These are phyloP conservation scores for Aspergillus sp. DNA, from an alignment of 2,329 filamentous ascomycete species.

Conservation along the genomic window DNA sequence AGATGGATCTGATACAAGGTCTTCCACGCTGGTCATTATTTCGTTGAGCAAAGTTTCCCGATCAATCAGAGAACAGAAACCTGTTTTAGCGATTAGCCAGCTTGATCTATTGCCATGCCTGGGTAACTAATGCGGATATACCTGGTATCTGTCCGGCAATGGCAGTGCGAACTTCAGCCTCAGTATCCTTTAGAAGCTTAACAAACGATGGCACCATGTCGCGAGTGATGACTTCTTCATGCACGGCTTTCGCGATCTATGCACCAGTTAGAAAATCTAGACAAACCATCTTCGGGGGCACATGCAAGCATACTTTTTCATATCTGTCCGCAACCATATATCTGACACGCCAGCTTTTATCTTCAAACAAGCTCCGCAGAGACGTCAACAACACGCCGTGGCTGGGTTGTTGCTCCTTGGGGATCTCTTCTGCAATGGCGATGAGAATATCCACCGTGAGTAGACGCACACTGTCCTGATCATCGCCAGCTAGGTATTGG, in stretches of 20 bases:
- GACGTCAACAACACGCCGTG: slow-evolving; percentile 91
- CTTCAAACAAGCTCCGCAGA: slow-evolving; percentile 89
- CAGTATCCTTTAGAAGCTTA: slow-evolving; percentile 95
- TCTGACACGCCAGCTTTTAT: slow-evolving; percentile 98
- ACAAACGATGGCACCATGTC: slow-evolving; percentile 96
- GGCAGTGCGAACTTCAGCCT: slow-evolving; percentile 94
- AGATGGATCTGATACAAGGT: slow-evolving; percentile 91
- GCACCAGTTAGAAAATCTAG: slow-evolving; percentile 15
- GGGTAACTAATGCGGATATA: slow-evolving; percentile 34
- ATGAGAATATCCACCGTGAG: slow-evolving; percentile 96
- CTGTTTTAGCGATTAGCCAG: slow-evolving; percentile 41
- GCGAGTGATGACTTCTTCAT: slow-evolving; percentile 90
- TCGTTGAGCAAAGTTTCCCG: slow-evolving; percentile 85
- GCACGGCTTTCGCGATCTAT: slow-evolving; percentile 95
- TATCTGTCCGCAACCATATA: slow-evolving; percentile 99
- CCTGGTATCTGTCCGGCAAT: slow-evolving; percentile 95
- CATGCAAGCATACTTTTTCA: slow-evolving; percentile 72
- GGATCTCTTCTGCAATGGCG: slow-evolving; percentile 92
- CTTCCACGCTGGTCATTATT: slow-evolving; percentile 94
- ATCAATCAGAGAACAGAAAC: slow-evolving; percentile 90
- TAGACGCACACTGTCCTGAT: slow-evolving; percentile 95
- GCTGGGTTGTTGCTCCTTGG: slow-evolving; percentile 96
- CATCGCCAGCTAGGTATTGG: slow-evolving; percentile 92
- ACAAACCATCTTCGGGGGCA: neutral
- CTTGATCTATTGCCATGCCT: slow-evolving; percentile 21